Conservation (phyloP, 257 asterid genomes). For the Echites panduratus region DNA sequence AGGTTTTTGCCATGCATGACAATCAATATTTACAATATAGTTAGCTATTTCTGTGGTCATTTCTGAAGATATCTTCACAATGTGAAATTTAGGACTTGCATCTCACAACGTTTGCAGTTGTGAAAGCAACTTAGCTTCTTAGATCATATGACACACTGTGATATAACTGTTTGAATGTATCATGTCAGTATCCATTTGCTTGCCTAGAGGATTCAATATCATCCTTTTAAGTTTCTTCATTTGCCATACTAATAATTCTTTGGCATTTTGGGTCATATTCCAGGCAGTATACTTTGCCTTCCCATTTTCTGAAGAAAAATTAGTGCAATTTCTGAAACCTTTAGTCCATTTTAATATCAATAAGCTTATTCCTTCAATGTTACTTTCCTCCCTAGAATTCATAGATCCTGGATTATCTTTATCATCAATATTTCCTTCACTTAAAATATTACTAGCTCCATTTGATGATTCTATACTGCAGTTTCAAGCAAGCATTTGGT, state of each 20-base stretch:
- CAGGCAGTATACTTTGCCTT: background rate
- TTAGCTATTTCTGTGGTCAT: background rate
- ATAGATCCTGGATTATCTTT: background rate
- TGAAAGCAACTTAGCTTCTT: background rate
- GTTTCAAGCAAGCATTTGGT: slow-evolving; percentile 86
- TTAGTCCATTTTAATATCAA: background rate
- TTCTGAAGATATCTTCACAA: background rate
- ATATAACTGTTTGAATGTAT: background rate
- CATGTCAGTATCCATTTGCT: no score
- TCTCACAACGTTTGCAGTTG: background rate
- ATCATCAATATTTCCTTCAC: slow-evolving; percentile 6
- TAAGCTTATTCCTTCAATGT: background rate
- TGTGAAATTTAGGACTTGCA: background rate
- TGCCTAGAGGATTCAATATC: no score
- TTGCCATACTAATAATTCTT: background rate
- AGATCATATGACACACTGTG: background rate
- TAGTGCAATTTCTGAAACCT: background rate
- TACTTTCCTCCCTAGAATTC: background rate
- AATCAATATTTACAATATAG: background rate
- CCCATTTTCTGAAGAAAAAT: no score
- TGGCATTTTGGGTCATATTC: background rate
- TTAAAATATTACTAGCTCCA: slow-evolving; percentile 17
- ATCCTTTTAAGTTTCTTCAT: background rate
- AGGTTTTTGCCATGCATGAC: background rate
- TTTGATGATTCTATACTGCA: slow-evolving; percentile 31